Conservation (phyloP, 345 rosid genomes). For the Lepidium didymum region DNA sequence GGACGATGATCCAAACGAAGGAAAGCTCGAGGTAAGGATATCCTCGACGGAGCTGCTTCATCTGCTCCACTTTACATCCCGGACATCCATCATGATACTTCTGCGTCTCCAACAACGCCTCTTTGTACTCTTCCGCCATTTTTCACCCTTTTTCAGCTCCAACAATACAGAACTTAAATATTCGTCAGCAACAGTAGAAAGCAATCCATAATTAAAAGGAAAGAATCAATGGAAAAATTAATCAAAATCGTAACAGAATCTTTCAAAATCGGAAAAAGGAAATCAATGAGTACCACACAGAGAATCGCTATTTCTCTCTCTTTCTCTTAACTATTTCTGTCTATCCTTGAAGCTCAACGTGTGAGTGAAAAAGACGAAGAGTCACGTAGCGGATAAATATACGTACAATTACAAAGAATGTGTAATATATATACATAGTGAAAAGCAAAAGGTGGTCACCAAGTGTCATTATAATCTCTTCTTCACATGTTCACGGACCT, state of each 20-base stretch:
- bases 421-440: not conserved
- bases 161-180: not conserved
- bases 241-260: not conserved
- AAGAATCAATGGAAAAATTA: not conserved
- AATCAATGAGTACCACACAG: constrained; percentile 9
- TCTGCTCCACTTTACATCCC: constrained; percentile 65
- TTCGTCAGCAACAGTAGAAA: not conserved
- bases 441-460: constrained; percentile 1
- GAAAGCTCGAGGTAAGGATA: constrained; percentile 52
- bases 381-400: not conserved
- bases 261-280: not conserved
- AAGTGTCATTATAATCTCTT: not conserved
- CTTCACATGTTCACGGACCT: constrained; percentile 23
- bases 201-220: not conserved
- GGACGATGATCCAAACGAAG: constrained; percentile 66
- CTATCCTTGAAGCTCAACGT: not conserved
- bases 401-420: not conserved
- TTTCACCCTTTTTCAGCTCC: not conserved
- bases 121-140: constrained; percentile 26
- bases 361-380: not conserved
- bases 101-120: constrained; percentile 8
- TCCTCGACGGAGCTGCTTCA: constrained; percentile 44
- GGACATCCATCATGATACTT: constrained; percentile 29
- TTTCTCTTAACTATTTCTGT: no score
- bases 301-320: not conserved